Evolutionary conservation across 805 yeast genomes (phyloP), one percentile per base, ranked within the genome.

Genomic region (Wickerhamiella australiensis): DNA sequence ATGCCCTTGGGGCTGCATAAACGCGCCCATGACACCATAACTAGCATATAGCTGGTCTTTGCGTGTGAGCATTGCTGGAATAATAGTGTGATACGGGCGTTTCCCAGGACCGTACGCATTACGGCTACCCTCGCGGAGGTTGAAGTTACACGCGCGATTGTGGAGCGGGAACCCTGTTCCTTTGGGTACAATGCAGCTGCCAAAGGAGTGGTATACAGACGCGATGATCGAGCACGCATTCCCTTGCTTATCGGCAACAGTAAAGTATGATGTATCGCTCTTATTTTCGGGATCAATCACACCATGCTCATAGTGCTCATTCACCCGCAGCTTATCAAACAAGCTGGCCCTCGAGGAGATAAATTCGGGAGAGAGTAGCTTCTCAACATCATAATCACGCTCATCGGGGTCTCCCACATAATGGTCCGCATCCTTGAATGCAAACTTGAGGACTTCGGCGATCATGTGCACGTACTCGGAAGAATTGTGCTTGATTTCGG

Each of bases 21-120:
- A 84, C 0, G 90, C 94, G 15, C 94, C 94, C 86, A 82, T 83
- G 53, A 81, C 83, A 46, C 90, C 92, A 56, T 72, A 80, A n/a
- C 80, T 66, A 0, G 87, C 86, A 58, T 71, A 79, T n/a, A 84
- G 64, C 23, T 74, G 75, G 23, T 67, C 71, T 2, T 55, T 53
- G 2, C 67, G 62, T 12, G 94, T 84, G 26, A 84, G 74, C 79
- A 84, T 74, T 0, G 86, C 85, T 0, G 94, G 94, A 52, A 84
- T 83, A 52, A 84, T 84, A 0, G 94, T 85, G 59, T 85, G 94
- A 63, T 82, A 84, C 1, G 86, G 79, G 54, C 92, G 68, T 61
- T 84, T 84, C 17, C 76, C 73, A 2, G 85, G 85, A 48, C 74
- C 86, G 40, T 80, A 63, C 46, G 75, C 72, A 60, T 84, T 84